Conservation (phyloP, 2,329 filamentous ascomycete genomes). For the Capronia epimyces region DNA sequence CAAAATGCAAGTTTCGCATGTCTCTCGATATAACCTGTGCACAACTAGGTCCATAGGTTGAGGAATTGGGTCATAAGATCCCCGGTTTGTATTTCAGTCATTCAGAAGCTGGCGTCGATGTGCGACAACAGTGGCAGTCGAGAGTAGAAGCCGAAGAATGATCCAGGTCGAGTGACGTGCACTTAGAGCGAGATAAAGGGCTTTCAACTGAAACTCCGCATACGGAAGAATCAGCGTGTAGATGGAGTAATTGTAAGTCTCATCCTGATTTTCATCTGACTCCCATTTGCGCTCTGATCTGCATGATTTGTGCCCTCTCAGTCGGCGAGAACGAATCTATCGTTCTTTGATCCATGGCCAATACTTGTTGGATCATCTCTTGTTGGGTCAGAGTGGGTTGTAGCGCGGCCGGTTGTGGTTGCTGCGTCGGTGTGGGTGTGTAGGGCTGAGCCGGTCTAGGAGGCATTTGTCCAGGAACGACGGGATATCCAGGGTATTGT, state of each 20-base stretch:
- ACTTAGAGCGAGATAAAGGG: too few relatives aligned
- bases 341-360: slow-evolving; percentile 71
- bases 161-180: too few relatives aligned
- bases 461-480: slow-evolving; percentile 28
- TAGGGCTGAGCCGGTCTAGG: slow-evolving; percentile 31
- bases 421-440: slow-evolving; percentile 30
- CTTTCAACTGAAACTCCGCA: not conserved
- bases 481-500: slow-evolving; percentile 24
- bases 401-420: slow-evolving; percentile 37
- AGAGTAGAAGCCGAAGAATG: too few relatives aligned
- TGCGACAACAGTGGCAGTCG: too few relatives aligned
- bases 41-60: too few relatives aligned
- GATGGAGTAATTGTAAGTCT: not conserved
- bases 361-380: slow-evolving; percentile 71
- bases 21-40: too few relatives aligned
- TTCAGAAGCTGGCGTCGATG: too few relatives aligned
- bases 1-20: too few relatives aligned
- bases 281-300: slow-evolving; percentile 60
- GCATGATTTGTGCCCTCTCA: slow-evolving; percentile 72
- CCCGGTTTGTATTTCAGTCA: too few relatives aligned
- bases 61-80: too few relatives aligned
- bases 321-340: slow-evolving; percentile 73
- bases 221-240: not conserved
- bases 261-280: slow-evolving; percentile 19
- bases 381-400: slow-evolving; percentile 52